A percentile compares a stretch with the other conserved stretches of the same genome.
Conservation (phyloP, 345 rosid genomes). For the Schrenkiella parvula region DNA sequence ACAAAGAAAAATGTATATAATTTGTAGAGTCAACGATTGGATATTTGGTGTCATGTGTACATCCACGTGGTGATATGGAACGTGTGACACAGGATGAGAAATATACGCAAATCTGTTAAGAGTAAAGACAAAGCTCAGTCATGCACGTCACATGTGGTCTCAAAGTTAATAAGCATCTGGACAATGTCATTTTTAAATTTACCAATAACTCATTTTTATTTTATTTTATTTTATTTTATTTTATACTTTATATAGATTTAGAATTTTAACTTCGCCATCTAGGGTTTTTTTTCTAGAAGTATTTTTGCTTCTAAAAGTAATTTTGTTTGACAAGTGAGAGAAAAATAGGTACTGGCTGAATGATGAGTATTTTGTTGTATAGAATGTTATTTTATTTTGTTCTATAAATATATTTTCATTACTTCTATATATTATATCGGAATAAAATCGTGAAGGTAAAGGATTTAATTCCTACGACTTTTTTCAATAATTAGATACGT, state of each 20-base stretch:
- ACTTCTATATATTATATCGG: too few relatives aligned
- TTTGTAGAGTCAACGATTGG: neutral
- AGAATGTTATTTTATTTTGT: neutral
- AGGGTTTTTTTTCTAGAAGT: neutral
- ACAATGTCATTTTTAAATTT: conserved; percentile 16
- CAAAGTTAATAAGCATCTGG: conserved; percentile 19
- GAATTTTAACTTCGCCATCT: neutral
- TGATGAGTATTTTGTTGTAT: neutral
- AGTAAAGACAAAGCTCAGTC: conserved; percentile 9
- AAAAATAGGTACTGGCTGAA: neutral
- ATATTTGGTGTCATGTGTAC: conserved; percentile 8
- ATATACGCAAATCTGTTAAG: neutral
- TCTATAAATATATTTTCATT: too few relatives aligned
- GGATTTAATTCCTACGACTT: too few relatives aligned
- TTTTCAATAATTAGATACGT: too few relatives aligned
- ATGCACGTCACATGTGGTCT: conserved; percentile 30
- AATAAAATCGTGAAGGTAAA: too few relatives aligned
- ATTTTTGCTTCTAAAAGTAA: neutral
- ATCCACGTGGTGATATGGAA: conserved; percentile 24
- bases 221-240: neutral
- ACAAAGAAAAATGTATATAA: neutral
- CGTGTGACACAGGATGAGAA: conserved; percentile 14
- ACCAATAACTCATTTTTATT: neutral
- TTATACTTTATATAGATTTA: neutral
- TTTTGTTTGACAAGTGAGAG: neutral